Evolutionary conservation across 2,329 filamentous ascomycete genomes (phyloP), one percentile per base, ranked within the genome.

Genomic region (Penicillium sumatraense): DNA sequence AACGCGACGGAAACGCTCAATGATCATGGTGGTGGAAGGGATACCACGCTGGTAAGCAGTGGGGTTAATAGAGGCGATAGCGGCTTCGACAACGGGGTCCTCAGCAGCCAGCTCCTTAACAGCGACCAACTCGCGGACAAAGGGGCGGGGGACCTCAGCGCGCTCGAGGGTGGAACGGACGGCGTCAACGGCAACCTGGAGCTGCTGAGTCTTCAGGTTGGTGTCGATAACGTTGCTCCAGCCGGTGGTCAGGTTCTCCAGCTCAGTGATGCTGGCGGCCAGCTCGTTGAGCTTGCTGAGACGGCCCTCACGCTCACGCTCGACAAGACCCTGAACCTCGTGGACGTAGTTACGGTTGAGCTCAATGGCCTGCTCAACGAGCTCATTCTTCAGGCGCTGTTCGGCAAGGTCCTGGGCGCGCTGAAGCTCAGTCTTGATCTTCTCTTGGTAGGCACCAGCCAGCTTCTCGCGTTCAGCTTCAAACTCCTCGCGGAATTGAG

Each of bases 31-130:
- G 0, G 90, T 81, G 13, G 89, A 91, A 21, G 92, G 87, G 54
- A 99, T 87, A 56, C 95, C 95, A 53, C 89, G 89, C 78, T 98
- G 95, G 80, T 99, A 99, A 18, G 95, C 91, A 10, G 85, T 81
- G 3, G 95, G 95, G 80, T 96, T 96, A 76, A 99, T 96, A 26
- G 92, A 96, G n/a, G 90, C 89, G 67, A 99, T 96, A 56, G 95
- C 95, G 3, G 93, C 93, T 65, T 91, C 88, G 57, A 99, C 91
- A 5, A 98, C 89, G 1, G 90, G 80, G 72, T 96, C 90, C 49
- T 91, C 89, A 26, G 84, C 83, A 3, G 91, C 91, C 64, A 96
- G 90, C 75, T 97, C 92, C 79, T 96, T 96, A 52, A 99, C 85
- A 3, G 95, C 95, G 18, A 96, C 91, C 13, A 99, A 86, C 79